phyloP scores from a whole-genome alignment of 306 rosid genomes.

The Abrus precatorius region DNA sequence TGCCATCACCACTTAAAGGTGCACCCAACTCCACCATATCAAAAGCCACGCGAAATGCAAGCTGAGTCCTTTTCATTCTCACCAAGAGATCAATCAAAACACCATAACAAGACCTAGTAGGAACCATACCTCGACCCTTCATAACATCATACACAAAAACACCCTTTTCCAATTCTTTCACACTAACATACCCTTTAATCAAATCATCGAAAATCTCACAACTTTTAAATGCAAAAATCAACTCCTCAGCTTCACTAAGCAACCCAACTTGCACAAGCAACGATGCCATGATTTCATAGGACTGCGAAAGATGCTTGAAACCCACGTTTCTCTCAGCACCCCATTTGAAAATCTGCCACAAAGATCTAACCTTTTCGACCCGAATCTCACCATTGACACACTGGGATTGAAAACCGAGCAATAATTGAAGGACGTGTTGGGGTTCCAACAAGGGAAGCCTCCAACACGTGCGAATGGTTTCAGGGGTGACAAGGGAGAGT shows the following conservation, averaged over 20 bases:
- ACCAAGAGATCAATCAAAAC: constrained; percentile 65
- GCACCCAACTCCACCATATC: constrained; percentile 65
- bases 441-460: constrained; percentile 62
- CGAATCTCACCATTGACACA: constrained; percentile 47
- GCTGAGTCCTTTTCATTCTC: constrained; percentile 55
- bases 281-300: constrained; percentile 74
- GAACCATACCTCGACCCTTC: constrained; percentile 56
- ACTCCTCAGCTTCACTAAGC: constrained; percentile 68
- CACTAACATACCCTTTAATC: constrained; percentile 63
- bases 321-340: constrained; percentile 46
- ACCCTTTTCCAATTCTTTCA: constrained; percentile 67
- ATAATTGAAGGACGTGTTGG: constrained; percentile 62
- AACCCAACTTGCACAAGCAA: constrained; percentile 70
- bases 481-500: constrained; percentile 68
- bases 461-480: constrained; percentile 68
- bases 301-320: constrained; percentile 59
- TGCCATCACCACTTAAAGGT: constrained; percentile 55
- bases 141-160: constrained; percentile 58
- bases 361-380: constrained; percentile 66
- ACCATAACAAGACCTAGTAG: constrained; percentile 54
- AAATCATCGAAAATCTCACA: constrained; percentile 56
- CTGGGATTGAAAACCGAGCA: constrained; percentile 64
- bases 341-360: constrained; percentile 75
- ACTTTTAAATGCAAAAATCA: constrained; percentile 62
- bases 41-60: constrained; percentile 56